Evolutionary conservation across 495 filamentous ascomycete species (phyloP).

Genomic region (Letharia columbiana): DNA sequence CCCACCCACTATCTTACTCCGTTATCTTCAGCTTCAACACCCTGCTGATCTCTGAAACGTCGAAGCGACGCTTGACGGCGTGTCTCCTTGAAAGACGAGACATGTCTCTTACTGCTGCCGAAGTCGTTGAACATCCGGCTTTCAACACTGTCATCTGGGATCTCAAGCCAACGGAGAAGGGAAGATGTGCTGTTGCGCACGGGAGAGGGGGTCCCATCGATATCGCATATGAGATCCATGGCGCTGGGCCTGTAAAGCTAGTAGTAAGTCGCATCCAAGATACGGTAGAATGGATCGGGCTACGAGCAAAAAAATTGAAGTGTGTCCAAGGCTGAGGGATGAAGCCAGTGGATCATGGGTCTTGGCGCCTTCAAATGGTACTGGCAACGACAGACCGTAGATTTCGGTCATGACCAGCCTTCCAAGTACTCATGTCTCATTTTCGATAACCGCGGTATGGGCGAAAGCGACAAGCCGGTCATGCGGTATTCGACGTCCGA

Average conservation of each 20-base stretch:
- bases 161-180: slow-evolving; percentile 50
- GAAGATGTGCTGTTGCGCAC: slow-evolving; percentile 47
- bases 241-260: slow-evolving; percentile 57
- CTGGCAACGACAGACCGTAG: slow-evolving; percentile 67
- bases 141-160: slow-evolving; percentile 47
- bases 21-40: too few relatives aligned
- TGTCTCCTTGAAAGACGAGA: background rate
- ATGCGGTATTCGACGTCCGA: slow-evolving; percentile 62
- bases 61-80: too few relatives aligned
- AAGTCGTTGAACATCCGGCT: slow-evolving; percentile 41
- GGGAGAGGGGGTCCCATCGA: slow-evolving; percentile 59
- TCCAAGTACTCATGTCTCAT: slow-evolving; percentile 59
- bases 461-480: slow-evolving; percentile 62
- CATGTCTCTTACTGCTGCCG: slow-evolving; percentile 32
- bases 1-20: too few relatives aligned
- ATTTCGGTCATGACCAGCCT: slow-evolving; percentile 58
- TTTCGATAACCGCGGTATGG: slow-evolving; percentile 66
- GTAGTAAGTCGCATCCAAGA: slow-evolving; percentile 40
- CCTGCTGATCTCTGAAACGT: too few relatives aligned
- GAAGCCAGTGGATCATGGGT: slow-evolving; percentile 51
- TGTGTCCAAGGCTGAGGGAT: background rate
- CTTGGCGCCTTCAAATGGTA: slow-evolving; percentile 52
- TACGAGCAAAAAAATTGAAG: too few relatives aligned
- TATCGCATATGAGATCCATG: slow-evolving; percentile 70
- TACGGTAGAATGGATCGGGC: background rate